Evolutionary conservation across 2,329 filamentous ascomycete genomes (phyloP).

Genomic region (Aspergillus persii): DNA sequence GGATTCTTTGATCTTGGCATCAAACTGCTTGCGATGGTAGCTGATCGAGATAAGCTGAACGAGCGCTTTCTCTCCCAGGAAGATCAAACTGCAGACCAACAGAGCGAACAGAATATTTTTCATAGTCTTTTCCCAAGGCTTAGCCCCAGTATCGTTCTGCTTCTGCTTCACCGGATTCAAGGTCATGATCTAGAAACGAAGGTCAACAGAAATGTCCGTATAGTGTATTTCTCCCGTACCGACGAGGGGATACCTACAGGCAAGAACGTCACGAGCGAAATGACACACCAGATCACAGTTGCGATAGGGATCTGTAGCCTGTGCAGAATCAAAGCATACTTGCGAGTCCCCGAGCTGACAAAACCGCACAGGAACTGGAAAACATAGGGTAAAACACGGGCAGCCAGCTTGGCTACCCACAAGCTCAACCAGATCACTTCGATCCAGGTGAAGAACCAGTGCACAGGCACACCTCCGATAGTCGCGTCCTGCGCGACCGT

Average conservation of each 20-base stretch:
- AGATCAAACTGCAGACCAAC: constrained; percentile 56
- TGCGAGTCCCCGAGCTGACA: constrained; percentile 62
- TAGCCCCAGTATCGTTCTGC: constrained; percentile 30
- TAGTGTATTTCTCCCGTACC: constrained; percentile 7
- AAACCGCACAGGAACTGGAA: constrained; percentile 63
- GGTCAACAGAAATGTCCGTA: background rate
- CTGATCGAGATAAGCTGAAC: constrained; percentile 67
- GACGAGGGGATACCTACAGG: constrained; percentile 37
- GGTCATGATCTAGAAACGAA: constrained; percentile 39
- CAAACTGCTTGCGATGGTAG: constrained; percentile 67
- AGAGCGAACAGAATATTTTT: constrained; percentile 59
- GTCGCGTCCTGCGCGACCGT: constrained; percentile 47
- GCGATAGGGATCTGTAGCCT: constrained; percentile 61
- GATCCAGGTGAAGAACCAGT: constrained; percentile 65
- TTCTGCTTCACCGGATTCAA: constrained; percentile 38
- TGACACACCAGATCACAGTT: constrained; percentile 59
- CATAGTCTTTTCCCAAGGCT: constrained; percentile 54
- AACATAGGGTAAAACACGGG: constrained; percentile 57
- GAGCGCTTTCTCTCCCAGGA: constrained; percentile 58
- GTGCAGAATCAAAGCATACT: constrained; percentile 59
- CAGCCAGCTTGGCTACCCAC: constrained; percentile 61
- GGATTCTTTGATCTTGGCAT: constrained; percentile 75
- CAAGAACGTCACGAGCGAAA: constrained; percentile 59
- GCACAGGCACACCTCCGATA: constrained; percentile 56
- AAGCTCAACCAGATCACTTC: constrained; percentile 64